Conservation (phyloP, 2,329 filamentous ascomycete genomes). For the Eutypella sp. region DNA sequence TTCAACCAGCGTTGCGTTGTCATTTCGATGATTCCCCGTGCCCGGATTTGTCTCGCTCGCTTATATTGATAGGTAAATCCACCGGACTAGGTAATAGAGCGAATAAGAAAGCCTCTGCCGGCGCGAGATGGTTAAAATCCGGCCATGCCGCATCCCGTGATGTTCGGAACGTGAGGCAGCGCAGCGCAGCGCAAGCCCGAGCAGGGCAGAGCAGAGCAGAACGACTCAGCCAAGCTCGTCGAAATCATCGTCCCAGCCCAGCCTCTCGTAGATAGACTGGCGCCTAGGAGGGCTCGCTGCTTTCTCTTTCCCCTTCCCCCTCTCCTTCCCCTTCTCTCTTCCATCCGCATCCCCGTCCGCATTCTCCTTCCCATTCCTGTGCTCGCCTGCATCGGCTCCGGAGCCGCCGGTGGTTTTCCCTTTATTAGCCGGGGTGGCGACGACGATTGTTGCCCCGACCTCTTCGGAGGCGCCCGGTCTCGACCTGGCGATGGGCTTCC, state of each 20-base stretch:
- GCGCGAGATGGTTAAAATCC: too few relatives aligned
- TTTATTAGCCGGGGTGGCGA: conserved; percentile 19
- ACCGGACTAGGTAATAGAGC: too few relatives aligned
- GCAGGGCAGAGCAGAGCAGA: neutral
- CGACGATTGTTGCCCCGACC: too few relatives aligned
- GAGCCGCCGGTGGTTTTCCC: conserved; percentile 6
- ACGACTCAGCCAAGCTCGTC: conserved; percentile 29
- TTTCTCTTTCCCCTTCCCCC: conserved; percentile 6
- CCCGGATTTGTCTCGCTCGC: too few relatives aligned
- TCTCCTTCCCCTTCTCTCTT: conserved; percentile 1
- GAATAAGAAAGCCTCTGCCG: too few relatives aligned
- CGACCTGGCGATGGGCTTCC: conserved; percentile 22
- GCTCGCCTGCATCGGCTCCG: too few relatives aligned
- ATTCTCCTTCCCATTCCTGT: too few relatives aligned
- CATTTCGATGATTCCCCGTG: too few relatives aligned
- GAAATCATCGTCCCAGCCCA: conserved; percentile 56
- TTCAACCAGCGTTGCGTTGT: too few relatives aligned
- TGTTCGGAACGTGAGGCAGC: neutral
- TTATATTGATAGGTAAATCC: too few relatives aligned
- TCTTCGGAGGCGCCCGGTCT: conserved; percentile 2
- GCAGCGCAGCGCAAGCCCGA: neutral
- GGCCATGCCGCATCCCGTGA: neutral
- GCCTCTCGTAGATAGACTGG: conserved; percentile 46
- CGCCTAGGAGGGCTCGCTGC: conserved; percentile 18
- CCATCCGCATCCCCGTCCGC: neutral